Percentiles rank a stretch among this genome's conserved stretches.
Conservation (phyloP, 2,329 filamentous ascomycete genomes). For the Aureobasidium vineae region DNA sequence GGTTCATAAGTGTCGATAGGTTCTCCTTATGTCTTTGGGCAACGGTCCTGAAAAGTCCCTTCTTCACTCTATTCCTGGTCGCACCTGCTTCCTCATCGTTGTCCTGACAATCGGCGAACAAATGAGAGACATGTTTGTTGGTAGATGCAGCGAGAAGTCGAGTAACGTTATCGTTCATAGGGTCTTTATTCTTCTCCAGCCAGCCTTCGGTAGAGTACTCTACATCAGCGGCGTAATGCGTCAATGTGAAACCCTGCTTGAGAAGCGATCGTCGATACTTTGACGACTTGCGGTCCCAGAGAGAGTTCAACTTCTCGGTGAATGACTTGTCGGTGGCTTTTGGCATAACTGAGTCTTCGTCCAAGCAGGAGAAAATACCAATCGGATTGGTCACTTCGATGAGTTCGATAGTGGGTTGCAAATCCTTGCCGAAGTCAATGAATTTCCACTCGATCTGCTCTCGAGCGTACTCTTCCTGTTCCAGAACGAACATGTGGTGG, state of each 20-base stretch:
- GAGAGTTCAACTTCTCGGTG: slow-evolving; percentile 91
- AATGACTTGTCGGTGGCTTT: slow-evolving; percentile 97
- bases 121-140: slow-evolving; percentile 75
- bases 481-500: slow-evolving; percentile 99
- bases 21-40: slow-evolving; percentile 98
- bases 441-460: slow-evolving; percentile 99
- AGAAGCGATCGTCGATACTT: slow-evolving; percentile 90
- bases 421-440: slow-evolving; percentile 95
- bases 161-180: slow-evolving; percentile 94
- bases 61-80: slow-evolving; percentile 81
- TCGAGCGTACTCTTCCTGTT: slow-evolving; percentile 95
- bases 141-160: slow-evolving; percentile 78
- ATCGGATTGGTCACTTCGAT: slow-evolving; percentile 97
- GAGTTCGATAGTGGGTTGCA: slow-evolving; percentile 95
- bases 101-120: slow-evolving; percentile 88
- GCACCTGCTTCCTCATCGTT: slow-evolving; percentile 69
- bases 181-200: slow-evolving; percentile 99
- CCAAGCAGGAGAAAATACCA: slow-evolving; percentile 96
- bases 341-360: slow-evolving; percentile 98
- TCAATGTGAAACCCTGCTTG: slow-evolving; percentile 89
- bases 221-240: slow-evolving; percentile 95
- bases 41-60: slow-evolving; percentile 93
- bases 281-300: slow-evolving; percentile 94
- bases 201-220: slow-evolving; percentile 94
- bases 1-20: slow-evolving; percentile 90